phyloP scores from a whole-genome alignment of 805 yeast species.

The Nakazawaea populi region DNA sequence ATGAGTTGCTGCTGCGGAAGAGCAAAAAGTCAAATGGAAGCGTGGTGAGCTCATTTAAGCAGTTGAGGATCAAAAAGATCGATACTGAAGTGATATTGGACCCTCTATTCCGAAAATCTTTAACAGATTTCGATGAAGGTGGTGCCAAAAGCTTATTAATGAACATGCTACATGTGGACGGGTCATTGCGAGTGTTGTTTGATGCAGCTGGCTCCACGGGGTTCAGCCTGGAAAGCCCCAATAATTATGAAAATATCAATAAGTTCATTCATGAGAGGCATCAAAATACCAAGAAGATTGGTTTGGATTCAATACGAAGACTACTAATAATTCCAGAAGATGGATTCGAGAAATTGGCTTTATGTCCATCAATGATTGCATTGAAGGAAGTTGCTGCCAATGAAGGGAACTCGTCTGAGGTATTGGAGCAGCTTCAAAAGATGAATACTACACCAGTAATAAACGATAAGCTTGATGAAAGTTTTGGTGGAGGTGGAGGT shows the following conservation, averaged over 20 bases:
- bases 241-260: neutral
- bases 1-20: constrained; percentile 13
- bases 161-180: constrained; percentile 42
- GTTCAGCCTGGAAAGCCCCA: neutral
- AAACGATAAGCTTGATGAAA: neutral
- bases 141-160: constrained; percentile 49
- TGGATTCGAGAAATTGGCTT: constrained; percentile 25
- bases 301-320: neutral
- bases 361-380: constrained; percentile 71
- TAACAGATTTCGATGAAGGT: constrained; percentile 58
- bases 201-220: constrained; percentile 31
- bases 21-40: constrained; percentile 22
- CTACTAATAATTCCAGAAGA: constrained; percentile 15
- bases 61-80: constrained; percentile 35
- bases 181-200: constrained; percentile 42
- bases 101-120: constrained; percentile 51
- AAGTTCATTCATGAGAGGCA: too few species aligned
- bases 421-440: constrained; percentile 20
- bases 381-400: constrained; percentile 32
- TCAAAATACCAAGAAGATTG: neutral
- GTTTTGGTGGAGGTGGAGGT: constrained; percentile 10
- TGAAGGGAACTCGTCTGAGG: constrained; percentile 19
- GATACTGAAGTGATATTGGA: constrained; percentile 47
- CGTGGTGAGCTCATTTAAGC: constrained; percentile 31
- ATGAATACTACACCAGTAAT: constrained; percentile 13